These are phyloP conservation scores for Solanum hybrid DNA, from an alignment of 305 asterid genomes.

Conservation along the genomic window DNA sequence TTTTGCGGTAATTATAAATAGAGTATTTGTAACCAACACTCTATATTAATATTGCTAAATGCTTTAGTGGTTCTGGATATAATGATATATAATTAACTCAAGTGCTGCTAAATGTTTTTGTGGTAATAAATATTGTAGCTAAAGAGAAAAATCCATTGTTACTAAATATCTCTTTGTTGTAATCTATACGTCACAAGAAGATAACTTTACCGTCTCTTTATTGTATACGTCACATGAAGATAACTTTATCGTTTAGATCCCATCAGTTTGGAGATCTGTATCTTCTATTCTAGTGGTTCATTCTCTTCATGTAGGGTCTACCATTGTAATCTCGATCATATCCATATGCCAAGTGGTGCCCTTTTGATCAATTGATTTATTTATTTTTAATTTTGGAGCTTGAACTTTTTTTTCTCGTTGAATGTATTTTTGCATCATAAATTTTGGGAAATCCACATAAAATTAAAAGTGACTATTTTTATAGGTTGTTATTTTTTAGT, in stretches of 20 bases:
- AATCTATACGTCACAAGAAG: neutral
- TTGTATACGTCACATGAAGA: neutral
- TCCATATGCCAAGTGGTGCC: neutral
- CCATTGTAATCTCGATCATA: neutral
- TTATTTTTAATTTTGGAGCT: neutral
- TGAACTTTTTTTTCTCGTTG: neutral
- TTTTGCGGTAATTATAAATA: too few species aligned
- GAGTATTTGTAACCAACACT: neutral
- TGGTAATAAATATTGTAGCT: too few species aligned
- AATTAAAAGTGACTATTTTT: too few species aligned
- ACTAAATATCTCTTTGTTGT: too few species aligned
- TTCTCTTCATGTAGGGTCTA: conserved; percentile 10
- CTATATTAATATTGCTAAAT: too few species aligned
- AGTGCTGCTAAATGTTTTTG: too few species aligned
- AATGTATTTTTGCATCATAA: neutral
- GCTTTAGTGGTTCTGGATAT: neutral
- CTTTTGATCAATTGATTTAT: neutral
- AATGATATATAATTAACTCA: neutral
- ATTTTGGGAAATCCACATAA: neutral
- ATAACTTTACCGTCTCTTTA: neutral
- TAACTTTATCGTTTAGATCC: neutral
- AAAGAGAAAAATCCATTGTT: too few species aligned
- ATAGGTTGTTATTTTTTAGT: neutral
- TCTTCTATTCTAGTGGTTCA: conserved; percentile 10
- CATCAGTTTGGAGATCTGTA: conserved; percentile 15